Evolutionary conservation across 1,284 basidiomycete species (phyloP).

Genomic region (Cutaneotrichosporon cavernicola): DNA sequence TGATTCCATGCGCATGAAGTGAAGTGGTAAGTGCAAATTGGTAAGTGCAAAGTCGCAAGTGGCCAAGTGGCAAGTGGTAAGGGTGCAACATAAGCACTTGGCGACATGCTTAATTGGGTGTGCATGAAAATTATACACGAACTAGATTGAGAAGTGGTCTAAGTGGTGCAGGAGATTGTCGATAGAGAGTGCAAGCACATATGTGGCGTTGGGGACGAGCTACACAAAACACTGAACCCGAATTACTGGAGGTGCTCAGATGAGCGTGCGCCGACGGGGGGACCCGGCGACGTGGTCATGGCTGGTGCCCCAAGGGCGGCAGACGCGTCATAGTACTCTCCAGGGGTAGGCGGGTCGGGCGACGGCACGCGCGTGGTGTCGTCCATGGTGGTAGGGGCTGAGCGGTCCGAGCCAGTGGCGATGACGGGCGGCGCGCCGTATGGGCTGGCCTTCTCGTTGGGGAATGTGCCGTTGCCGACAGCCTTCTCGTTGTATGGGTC

Average conservation of each 20-base stretch:
- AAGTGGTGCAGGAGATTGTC: neutral
- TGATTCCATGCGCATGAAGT: too few species aligned
- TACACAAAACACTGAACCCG: neutral
- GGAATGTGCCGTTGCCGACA: neutral
- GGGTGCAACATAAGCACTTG: too few species aligned
- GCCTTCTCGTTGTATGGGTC: neutral
- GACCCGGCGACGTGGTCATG: constrained; percentile 1
- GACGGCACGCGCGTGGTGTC: constrained; percentile 8
- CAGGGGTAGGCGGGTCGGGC: neutral
- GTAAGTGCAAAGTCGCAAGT: too few species aligned
- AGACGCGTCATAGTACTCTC: constrained; percentile 8
- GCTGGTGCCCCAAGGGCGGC: constrained; percentile 3
- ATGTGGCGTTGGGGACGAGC: neutral
- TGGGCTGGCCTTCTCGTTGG: neutral
- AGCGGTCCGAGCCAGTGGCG: constrained; percentile 3
- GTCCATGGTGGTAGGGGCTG: neutral
- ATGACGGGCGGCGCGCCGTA: neutral
- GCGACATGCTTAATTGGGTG: neutral
- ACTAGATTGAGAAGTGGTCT: neutral
- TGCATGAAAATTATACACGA: constrained; percentile 5
- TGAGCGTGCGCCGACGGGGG: neutral
- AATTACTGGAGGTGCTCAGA: neutral
- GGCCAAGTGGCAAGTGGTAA: too few species aligned
- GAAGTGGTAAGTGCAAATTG: too few species aligned
- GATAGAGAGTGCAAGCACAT: neutral